Evolutionary conservation across 1,139 yeast genomes (phyloP).

Genomic region (Candida neerlandica): DNA sequence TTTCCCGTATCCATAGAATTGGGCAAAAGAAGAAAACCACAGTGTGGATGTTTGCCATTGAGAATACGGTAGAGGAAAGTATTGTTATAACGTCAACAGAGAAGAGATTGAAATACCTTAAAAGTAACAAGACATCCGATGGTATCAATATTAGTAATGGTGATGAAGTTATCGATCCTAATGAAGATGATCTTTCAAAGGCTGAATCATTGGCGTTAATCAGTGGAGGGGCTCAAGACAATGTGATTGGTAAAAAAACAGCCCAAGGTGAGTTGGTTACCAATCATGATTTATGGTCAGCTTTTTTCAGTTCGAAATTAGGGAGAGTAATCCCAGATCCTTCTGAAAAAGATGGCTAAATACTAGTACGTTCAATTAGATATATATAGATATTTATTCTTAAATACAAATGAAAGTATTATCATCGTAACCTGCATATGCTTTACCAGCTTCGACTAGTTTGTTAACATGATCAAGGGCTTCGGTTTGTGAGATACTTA

Average conservation of each 20-base stretch:
- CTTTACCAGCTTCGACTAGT: constrained; percentile 64
- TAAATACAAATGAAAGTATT: constrained; percentile 56
- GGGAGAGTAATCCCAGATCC: not conserved
- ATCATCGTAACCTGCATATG: constrained; percentile 71
- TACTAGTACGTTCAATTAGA: not conserved
- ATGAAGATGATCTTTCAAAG: constrained; percentile 27
- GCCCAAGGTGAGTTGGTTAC: constrained; percentile 59
- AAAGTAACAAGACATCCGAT: constrained; percentile 12
- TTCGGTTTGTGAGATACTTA: constrained; percentile 51
- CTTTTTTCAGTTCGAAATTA: constrained; percentile 47
- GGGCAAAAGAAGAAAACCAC: constrained; percentile 82
- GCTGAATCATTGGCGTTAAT: constrained; percentile 43
- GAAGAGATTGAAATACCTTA: constrained; percentile 46
- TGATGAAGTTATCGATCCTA: not conserved
- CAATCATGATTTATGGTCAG: constrained; percentile 60
- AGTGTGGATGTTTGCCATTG: constrained; percentile 89
- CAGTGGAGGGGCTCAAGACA: constrained; percentile 43
- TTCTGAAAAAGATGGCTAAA: not conserved
- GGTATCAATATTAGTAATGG: not conserved
- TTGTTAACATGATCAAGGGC: constrained; percentile 52
- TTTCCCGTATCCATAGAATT: constrained; percentile 87
- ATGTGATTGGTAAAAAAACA: constrained; percentile 41
- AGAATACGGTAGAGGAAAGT: constrained; percentile 87
- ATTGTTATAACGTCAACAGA: constrained; percentile 63
- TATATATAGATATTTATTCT: constrained; percentile 2